These are phyloP conservation scores for Linnemannia elongata DNA, from an alignment of 192 early-diverging fungal species.

Conservation along the genomic window DNA sequence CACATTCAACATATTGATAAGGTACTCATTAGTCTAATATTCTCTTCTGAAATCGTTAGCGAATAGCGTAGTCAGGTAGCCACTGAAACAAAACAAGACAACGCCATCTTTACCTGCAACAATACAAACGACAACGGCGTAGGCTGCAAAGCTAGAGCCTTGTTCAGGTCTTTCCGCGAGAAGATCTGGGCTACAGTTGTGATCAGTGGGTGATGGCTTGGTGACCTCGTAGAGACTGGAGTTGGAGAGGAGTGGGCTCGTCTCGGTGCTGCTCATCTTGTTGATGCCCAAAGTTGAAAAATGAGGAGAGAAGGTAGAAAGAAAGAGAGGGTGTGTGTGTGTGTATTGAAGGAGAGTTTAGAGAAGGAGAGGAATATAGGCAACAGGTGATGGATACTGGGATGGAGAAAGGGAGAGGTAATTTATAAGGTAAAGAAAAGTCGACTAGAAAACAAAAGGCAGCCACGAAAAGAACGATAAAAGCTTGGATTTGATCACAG, in stretches of 20 bases:
- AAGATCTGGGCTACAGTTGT: conserved; percentile 14
- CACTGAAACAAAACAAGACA: not conserved
- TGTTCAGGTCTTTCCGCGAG: conserved; percentile 48
- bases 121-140: conserved; percentile 76
- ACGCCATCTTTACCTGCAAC: conserved; percentile 68
- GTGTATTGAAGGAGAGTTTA: too few species aligned
- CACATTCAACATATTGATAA: not conserved
- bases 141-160: conserved; percentile 67
- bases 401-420: not conserved
- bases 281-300: conserved; percentile 12
- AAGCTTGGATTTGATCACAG: too few species aligned
- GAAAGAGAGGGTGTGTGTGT: too few species aligned
- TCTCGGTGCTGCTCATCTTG: conserved; percentile 27
- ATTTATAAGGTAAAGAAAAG: not conserved
- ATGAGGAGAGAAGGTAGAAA: too few species aligned
- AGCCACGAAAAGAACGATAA: not conserved
- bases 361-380: too few species aligned
- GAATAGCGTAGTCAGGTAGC: not conserved
- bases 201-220: too few species aligned
- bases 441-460: not conserved
- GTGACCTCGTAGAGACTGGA: too few species aligned
- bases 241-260: not conserved
- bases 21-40: not conserved
- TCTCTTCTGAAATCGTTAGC: not conserved
- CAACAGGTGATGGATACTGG: not conserved